Conservation (phyloP, 2,329 filamentous ascomycete species). For the Simplicillium sp. region DNA sequence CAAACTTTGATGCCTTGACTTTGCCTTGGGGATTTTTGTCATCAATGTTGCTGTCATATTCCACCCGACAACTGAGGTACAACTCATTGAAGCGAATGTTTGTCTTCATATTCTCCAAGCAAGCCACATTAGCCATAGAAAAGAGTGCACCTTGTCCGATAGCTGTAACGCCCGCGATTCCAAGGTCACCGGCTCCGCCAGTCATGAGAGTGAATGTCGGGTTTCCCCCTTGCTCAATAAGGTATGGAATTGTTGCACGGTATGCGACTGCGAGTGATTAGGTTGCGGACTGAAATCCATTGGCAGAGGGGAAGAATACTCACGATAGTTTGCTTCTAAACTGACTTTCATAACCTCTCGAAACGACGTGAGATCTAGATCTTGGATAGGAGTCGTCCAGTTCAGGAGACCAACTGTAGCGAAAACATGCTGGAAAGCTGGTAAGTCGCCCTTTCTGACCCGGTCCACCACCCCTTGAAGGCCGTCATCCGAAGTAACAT, state of each 20-base stretch:
- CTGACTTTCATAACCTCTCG: slow-evolving; percentile 12
- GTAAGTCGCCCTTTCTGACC: slow-evolving; percentile 21
- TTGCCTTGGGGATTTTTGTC: background rate
- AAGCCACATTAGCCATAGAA: slow-evolving; percentile 19
- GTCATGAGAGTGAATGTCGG: slow-evolving; percentile 24
- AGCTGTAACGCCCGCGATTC: slow-evolving; percentile 11
- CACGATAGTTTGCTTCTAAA: slow-evolving; percentile 22
- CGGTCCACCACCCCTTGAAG: slow-evolving; percentile 23
- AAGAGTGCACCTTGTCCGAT: slow-evolving; percentile 26
- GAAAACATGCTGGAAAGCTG: slow-evolving; percentile 27
- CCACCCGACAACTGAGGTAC: slow-evolving; percentile 20
- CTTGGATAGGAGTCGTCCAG: slow-evolving; percentile 9
- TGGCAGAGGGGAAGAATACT: slow-evolving; percentile 3
- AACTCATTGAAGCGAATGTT: slow-evolving; percentile 29
- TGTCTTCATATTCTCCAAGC: slow-evolving; percentile 16
- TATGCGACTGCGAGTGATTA: slow-evolving; percentile 15
- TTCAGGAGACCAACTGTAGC: slow-evolving; percentile 6
- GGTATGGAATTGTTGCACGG: slow-evolving; percentile 19
- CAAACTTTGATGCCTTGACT: slow-evolving; percentile 2
- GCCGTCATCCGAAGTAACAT: slow-evolving; percentile 19
- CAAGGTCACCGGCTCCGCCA: slow-evolving; percentile 17
- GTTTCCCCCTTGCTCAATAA: slow-evolving; percentile 17
- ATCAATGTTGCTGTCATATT: slow-evolving; percentile 13
- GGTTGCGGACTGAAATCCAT: background rate
- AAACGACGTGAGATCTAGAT: slow-evolving; percentile 12